Base-by-base conservation (phyloP, 768 basidiomycete genomes). In the Suillus luteus region DNA sequence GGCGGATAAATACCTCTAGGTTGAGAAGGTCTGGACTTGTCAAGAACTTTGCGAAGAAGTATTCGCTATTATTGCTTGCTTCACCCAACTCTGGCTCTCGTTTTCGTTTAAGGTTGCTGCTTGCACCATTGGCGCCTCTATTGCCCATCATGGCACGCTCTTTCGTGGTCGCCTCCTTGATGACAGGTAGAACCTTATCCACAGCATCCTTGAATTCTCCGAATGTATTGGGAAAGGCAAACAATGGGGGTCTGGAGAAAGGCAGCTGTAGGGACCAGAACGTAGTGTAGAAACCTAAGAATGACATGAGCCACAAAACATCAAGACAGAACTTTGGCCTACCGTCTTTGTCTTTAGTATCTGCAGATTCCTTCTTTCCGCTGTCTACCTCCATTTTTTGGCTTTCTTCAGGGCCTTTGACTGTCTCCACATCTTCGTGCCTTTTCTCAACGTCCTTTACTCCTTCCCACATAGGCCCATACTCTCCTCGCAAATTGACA, bases 1-100 rank as follows among this genome's bases (percentile, higher is more conserved):
- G 60, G 59, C 62, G 67, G 62, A 44, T 35, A 69, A 81, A 58
- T 59, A 94, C 95, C 83, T 97, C 94, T 55, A 95, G 87, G 59
- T 92, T 93, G 17, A 95, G 80, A 24, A 97, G 79, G 62, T 95
- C 93, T 0, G 92, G 89, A 66, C 87, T 93, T 1, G 95, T 96
- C 61, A 97, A 78, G 76, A 94, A 96, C 75, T 96, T 97, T 43
- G 95, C 92, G 70, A 95, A 96, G 77, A 96, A 96, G 72, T 95
- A 95, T 65, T 95, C 89, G 57, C 80, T 85, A 5, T 64, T 73
- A 22, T 79, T 77, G 61, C 80, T 81, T 17, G 76, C 78, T 70
- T 86, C 88, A 59, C 85, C 82, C n/a, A 74, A 70, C 41, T 86
- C 85, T 10, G 75, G 73, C 22, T 90, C 91, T 27, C 89, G 85